These are phyloP conservation scores for Calonectria hongkongensis DNA, from an alignment of 2,329 filamentous ascomycete genomes.

Conservation along the genomic window DNA sequence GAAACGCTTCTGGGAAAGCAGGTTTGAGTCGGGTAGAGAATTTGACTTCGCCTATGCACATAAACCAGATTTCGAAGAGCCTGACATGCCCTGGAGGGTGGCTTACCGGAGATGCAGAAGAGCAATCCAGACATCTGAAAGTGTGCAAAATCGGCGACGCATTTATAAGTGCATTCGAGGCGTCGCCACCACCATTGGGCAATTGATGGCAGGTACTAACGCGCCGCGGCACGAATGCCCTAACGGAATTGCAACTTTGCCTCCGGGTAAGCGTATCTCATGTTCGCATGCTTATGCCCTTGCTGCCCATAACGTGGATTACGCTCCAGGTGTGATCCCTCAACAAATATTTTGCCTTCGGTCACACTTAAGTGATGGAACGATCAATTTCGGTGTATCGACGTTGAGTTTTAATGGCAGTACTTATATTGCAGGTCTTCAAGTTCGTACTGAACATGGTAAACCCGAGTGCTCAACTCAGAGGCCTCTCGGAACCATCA, in stretches of 20 bases:
- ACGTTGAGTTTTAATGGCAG: background rate
- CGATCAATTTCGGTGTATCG: too few relatives aligned
- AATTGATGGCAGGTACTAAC: background rate
- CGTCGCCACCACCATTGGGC: background rate
- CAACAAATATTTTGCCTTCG: too few relatives aligned
- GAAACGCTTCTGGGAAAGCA: background rate
- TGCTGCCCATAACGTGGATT: too few relatives aligned
- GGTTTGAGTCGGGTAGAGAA: background rate
- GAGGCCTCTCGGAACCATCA: background rate
- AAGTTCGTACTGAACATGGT: too few relatives aligned
- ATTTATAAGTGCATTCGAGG: background rate
- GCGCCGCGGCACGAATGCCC: background rate
- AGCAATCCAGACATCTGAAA: background rate
- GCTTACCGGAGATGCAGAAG: background rate
- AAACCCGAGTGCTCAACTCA: too few relatives aligned
- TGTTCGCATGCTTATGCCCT: too few relatives aligned
- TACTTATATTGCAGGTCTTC: background rate
- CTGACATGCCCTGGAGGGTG: background rate
- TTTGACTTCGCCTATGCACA: background rate
- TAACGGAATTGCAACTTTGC: background rate
- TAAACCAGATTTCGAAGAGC: background rate
- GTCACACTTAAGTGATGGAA: too few relatives aligned
- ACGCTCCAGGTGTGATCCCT: too few relatives aligned
- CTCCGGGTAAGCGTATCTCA: too few relatives aligned
- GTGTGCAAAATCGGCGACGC: background rate